These are phyloP conservation scores for Backusella morwellensis DNA, from an alignment of 192 early-diverging fungal genomes.

Conservation along the genomic window DNA sequence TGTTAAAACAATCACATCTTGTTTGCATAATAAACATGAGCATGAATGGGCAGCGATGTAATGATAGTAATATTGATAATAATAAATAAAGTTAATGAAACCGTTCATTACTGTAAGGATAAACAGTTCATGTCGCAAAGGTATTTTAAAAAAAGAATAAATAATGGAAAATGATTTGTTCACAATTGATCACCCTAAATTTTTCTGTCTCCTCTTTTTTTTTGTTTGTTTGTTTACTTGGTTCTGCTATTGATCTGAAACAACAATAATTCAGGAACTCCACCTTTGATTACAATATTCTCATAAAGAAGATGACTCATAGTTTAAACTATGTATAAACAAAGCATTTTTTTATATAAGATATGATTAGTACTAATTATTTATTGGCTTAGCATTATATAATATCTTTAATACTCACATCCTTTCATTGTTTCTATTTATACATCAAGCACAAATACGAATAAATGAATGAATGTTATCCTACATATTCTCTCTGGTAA, in stretches of 20 bases:
- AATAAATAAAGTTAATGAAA: neutral
- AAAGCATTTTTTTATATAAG: neutral
- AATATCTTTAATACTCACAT: neutral
- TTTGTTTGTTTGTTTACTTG: neutral
- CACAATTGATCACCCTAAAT: neutral
- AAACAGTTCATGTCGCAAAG: neutral
- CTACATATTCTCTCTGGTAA: neutral
- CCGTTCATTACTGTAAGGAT: neutral
- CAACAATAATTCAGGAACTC: neutral
- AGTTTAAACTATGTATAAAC: neutral
- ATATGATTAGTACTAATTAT: neutral
- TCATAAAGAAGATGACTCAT: neutral
- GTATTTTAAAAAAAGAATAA: neutral
- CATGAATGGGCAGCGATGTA: neutral
- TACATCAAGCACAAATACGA: neutral
- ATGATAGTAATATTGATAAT: neutral
- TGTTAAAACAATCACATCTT: neutral
- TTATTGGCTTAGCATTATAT: neutral
- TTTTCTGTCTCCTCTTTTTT: constrained; percentile 1
- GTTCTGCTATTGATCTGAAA: neutral
- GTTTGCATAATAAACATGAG: neutral
- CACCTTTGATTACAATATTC: neutral
- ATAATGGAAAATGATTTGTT: neutral
- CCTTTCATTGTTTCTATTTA: neutral
- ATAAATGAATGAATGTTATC: no score